Percentiles rank a stretch among this genome's conserved stretches.
phyloP scores from a whole-genome alignment of 768 basidiomycete genomes.

The Boletus tylopilopsis region DNA sequence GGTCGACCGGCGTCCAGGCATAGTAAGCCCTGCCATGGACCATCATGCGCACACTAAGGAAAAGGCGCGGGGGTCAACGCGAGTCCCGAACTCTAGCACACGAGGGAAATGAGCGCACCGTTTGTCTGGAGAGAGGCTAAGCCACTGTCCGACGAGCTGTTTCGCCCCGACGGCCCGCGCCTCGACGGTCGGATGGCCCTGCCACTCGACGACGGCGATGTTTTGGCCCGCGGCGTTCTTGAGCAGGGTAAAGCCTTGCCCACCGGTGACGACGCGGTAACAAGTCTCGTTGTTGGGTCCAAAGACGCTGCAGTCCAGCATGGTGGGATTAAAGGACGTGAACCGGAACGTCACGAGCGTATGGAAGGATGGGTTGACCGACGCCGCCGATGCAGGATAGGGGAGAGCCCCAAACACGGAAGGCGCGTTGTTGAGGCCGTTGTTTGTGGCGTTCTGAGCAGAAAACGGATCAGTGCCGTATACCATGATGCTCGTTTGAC shows the following conservation, averaged over 20 bases:
- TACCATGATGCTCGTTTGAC: constrained; percentile 5
- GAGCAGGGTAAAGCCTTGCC: constrained; percentile 52
- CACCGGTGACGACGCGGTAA: constrained; percentile 51
- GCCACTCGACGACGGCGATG: constrained; percentile 59
- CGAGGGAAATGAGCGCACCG: constrained; percentile 29
- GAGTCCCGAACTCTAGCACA: neutral
- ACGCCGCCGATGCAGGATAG: constrained; percentile 37
- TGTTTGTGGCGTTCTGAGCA: constrained; percentile 23
- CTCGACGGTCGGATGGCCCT: constrained; percentile 46
- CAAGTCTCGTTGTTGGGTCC: constrained; percentile 46
- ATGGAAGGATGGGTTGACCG: constrained; percentile 25
- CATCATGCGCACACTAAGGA: constrained; percentile 40
- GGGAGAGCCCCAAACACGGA: constrained; percentile 66
- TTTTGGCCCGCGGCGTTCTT: constrained; percentile 45
- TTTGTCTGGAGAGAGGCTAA: constrained; percentile 46
- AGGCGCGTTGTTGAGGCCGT: constrained; percentile 26
- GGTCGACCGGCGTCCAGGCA: constrained; percentile 52
- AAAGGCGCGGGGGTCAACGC: neutral
- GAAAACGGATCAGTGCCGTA: constrained; percentile 30
- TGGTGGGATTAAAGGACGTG: constrained; percentile 45
- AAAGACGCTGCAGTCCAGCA: constrained; percentile 54
- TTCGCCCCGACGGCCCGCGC: constrained; percentile 47
- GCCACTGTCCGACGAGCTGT: constrained; percentile 51
- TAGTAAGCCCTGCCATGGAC: constrained; percentile 46
- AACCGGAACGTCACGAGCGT: constrained; percentile 45